These are phyloP conservation scores for Rhododendron ovatum DNA, from an alignment of 148 eudicot species.

Conservation along the genomic window DNA sequence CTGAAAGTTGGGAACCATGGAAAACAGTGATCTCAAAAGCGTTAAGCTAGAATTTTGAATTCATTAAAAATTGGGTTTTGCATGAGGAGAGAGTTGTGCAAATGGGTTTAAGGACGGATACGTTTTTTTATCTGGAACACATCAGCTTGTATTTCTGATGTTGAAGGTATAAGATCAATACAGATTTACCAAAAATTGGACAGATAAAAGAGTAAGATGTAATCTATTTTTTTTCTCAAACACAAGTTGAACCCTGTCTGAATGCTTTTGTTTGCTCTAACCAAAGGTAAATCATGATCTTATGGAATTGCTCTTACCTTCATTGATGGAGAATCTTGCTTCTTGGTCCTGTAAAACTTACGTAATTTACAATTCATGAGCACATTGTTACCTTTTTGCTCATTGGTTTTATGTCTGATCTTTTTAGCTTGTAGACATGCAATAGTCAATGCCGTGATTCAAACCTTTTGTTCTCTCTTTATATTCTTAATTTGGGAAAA, in stretches of 20 bases:
- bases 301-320: not conserved
- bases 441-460: not conserved
- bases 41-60: not conserved
- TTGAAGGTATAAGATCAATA: not conserved
- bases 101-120: not conserved
- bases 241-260: not conserved
- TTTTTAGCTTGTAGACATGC: not conserved
- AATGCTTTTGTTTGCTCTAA: not conserved
- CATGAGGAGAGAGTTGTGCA: not conserved
- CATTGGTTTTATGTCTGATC: not conserved
- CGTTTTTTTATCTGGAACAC: not conserved
- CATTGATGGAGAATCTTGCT: not conserved
- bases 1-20: slow-evolving; percentile 3
- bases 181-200: not conserved
- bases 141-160: not conserved
- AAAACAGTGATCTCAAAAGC: not conserved
- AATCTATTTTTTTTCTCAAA: not conserved
- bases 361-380: not conserved
- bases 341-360: not conserved
- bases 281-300: not conserved
- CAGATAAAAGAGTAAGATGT: not conserved
- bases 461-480: not conserved
- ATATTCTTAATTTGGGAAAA: not conserved
- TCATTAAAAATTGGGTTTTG: not conserved
- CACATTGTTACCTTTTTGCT: not conserved